phyloP scores from a whole-genome alignment of 257 asterid species.

The Solanum dulcamara region DNA sequence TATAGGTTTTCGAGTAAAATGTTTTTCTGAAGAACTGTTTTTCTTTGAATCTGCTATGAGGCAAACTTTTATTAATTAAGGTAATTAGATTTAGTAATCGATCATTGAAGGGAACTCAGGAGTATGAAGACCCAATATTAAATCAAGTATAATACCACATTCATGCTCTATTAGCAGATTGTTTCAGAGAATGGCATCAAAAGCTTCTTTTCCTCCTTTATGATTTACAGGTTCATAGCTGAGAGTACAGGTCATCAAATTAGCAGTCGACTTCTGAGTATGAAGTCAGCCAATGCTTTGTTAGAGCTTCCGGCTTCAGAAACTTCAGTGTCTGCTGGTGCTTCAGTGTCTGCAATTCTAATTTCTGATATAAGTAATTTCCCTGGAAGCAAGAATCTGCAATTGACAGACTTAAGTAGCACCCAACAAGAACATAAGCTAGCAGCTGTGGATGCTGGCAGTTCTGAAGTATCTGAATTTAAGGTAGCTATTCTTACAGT shows the following conservation, averaged over 20 bases:
- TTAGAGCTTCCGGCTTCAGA: conserved; percentile 69
- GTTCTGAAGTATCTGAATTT: conserved; percentile 24
- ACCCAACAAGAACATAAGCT: conserved; percentile 12
- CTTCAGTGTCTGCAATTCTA: conserved; percentile 46
- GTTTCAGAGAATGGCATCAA: conserved; percentile 1
- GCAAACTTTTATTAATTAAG: neutral
- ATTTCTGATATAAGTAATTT: conserved; percentile 54
- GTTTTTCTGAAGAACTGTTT: neutral
- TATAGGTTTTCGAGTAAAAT: neutral
- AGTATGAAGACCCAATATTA: neutral
- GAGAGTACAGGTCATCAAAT: conserved; percentile 90
- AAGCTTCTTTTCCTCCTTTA: neutral
- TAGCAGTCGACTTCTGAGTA: conserved; percentile 86
- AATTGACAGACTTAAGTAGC: conserved; percentile 15
- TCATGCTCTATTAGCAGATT: neutral
- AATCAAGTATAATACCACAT: neutral
- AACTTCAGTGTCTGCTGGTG: conserved; percentile 54
- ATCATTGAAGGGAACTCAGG: neutral
- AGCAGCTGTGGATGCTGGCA: conserved; percentile 6
- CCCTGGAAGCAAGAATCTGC: conserved; percentile 18
- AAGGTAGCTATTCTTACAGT: conserved; percentile 85
- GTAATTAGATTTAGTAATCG: neutral
- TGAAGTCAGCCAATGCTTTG: conserved; percentile 92
- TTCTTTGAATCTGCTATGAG: neutral
- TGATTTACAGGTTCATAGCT: conserved; percentile 60